Evolutionary conservation across 768 basidiomycete genomes (phyloP).

Genomic region (Trametes meyenii): DNA sequence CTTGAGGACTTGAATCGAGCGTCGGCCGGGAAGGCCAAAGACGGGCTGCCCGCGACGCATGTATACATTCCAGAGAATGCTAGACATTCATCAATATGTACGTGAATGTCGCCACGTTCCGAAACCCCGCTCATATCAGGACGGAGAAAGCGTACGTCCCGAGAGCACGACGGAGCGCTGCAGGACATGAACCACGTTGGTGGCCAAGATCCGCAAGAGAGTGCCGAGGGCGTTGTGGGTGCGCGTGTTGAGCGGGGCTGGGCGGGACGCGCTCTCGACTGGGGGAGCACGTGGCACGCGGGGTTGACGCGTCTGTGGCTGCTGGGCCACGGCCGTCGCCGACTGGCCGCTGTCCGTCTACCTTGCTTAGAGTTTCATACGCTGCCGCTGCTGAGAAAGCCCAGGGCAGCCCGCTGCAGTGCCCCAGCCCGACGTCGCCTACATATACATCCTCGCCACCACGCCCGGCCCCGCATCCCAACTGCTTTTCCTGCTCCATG

Average conservation of each 20-base stretch:
- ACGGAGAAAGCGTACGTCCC: no score
- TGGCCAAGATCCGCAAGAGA: not conserved
- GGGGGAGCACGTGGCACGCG: constrained; percentile 7
- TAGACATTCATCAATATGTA: no score
- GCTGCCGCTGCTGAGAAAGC: constrained; percentile 2
- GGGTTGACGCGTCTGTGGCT: constrained; percentile 18
- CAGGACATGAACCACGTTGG: no score
- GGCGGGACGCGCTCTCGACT: constrained; percentile 17
- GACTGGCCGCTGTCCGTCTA: not conserved
- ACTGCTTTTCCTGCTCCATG: constrained; percentile 40
- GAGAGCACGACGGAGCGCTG: no score
- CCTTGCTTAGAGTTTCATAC: not conserved
- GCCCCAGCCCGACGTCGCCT: not conserved
- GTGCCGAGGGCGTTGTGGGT: not conserved
- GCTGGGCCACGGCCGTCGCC: not conserved
- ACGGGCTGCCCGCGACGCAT: no score
- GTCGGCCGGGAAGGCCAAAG: no score
- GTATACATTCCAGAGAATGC: no score
- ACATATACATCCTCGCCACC: not conserved
- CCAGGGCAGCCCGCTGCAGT: not conserved
- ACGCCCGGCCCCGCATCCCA: not conserved
- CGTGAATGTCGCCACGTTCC: no score
- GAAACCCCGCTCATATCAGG: no score
- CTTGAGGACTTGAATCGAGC: no score
- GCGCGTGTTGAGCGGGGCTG: constrained; percentile 13